Evolutionary conservation across 1,284 basidiomycete species (phyloP).

Genomic region (Ceratobasidium sp.): DNA sequence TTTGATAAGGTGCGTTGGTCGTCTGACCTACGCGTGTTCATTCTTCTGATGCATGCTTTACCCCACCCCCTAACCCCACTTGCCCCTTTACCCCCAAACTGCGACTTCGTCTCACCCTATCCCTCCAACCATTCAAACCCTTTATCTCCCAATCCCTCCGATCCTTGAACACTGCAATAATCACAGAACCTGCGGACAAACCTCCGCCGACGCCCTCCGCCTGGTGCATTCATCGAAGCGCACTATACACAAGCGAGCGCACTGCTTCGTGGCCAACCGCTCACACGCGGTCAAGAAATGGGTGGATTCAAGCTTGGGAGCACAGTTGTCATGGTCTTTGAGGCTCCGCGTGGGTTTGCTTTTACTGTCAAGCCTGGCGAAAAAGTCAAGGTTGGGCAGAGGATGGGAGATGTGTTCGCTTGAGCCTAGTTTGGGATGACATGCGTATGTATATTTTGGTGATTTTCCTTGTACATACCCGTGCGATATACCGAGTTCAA

Average conservation of each 20-base stretch:
- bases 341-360: constrained; percentile 86
- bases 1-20: constrained; percentile 80
- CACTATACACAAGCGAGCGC: constrained; percentile 83
- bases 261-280: constrained; percentile 87
- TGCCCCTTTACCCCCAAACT: neutral
- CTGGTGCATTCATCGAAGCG: constrained; percentile 92
- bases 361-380: constrained; percentile 84
- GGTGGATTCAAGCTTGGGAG: constrained; percentile 95
- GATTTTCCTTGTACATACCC: neutral
- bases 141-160: no score
- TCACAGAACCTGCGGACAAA: constrained; percentile 81
- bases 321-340: constrained; percentile 96
- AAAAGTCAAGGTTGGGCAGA: constrained; percentile 88
- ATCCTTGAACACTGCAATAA: no score
- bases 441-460: constrained; percentile 9
- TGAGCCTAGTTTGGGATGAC: neutral
- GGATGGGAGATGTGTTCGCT: constrained; percentile 49
- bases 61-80: no score
- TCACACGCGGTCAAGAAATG: constrained; percentile 91
- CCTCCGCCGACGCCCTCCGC: constrained; percentile 73
- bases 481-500: constrained; percentile 22
- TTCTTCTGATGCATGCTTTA: neutral
- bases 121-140: neutral
- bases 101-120: neutral
- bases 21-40: neutral